Evolutionary conservation across 768 basidiomycete species (phyloP).

Genomic region (Lactarius akahatsu): DNA sequence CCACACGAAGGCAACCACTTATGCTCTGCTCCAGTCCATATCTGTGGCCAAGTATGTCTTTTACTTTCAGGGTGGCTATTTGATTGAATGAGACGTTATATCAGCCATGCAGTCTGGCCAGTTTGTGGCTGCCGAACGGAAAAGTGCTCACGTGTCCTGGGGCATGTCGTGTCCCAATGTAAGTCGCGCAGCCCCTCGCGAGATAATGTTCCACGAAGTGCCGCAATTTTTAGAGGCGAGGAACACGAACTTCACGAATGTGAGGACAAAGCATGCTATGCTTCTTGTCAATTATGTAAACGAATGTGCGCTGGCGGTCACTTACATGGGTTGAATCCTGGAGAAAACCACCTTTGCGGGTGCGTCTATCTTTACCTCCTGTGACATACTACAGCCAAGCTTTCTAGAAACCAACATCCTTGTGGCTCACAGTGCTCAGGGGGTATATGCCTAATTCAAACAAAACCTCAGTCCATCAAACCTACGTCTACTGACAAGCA

Average conservation of each 20-base stretch:
- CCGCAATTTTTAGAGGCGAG: conserved; percentile 38
- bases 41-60: conserved; percentile 49
- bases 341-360: conserved; percentile 57
- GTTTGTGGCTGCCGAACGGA: conserved; percentile 1
- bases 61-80: neutral
- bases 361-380: conserved; percentile 31
- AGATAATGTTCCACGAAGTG: neutral
- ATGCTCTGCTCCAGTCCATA: conserved; percentile 53
- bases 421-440: conserved; percentile 45
- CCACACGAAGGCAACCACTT: conserved; percentile 46
- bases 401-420: conserved; percentile 49
- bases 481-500: conserved; percentile 59
- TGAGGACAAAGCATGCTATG: conserved; percentile 50
- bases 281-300: conserved; percentile 54
- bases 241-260: conserved; percentile 50
- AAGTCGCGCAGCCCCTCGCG: neutral
- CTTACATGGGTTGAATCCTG: conserved; percentile 47
- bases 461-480: conserved; percentile 55
- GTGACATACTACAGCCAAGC: neutral
- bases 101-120: conserved; percentile 14
- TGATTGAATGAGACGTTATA: neutral
- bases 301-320: conserved; percentile 50
- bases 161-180: conserved; percentile 10
- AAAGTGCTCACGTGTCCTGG: neutral
- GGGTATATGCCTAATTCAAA: conserved; percentile 59